phyloP scores from a whole-genome alignment of 2,329 filamentous ascomycete species.

The Aspergillus hiratsukae region DNA sequence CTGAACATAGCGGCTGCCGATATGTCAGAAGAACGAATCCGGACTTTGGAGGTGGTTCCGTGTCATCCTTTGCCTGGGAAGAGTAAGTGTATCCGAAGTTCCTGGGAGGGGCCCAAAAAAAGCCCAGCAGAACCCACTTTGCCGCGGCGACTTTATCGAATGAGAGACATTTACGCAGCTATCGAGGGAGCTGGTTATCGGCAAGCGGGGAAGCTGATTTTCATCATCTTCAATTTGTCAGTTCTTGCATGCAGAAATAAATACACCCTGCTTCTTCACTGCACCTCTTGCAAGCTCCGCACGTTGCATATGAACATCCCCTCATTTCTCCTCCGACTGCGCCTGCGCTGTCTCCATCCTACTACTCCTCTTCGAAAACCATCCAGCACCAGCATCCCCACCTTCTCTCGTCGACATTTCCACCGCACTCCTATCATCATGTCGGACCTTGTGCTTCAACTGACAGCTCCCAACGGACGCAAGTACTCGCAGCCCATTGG shows the following conservation, averaged over 20 bases:
- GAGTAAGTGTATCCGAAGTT: conserved; percentile 31
- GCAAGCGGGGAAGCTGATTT: not conserved
- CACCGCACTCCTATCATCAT: conserved; percentile 27
- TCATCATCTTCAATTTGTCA: not conserved
- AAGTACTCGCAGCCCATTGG: conserved; percentile 69
- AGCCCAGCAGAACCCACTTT: not conserved
- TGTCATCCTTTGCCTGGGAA: conserved; percentile 15
- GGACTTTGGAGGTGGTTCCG: not conserved
- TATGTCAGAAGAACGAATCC: not conserved
- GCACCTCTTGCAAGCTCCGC: not conserved
- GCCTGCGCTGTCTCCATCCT: conserved; percentile 5
- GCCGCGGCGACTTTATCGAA: not conserved
- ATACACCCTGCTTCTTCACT: not conserved
- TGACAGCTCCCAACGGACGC: conserved; percentile 71
- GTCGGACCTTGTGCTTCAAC: conserved; percentile 45
- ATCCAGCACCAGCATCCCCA: not conserved
- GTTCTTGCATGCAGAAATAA: not conserved
- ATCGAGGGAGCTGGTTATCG: not conserved
- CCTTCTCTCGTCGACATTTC: conserved; percentile 16
- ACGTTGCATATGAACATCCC: not conserved
- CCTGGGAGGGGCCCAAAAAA: conserved; percentile 5
- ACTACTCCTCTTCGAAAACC: not conserved
- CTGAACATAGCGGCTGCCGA: not conserved
- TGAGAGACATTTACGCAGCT: not conserved
- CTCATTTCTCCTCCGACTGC: conserved; percentile 8